These are phyloP conservation scores for Lipomyces sp. DNA, from an alignment of 805 yeast genomes.

Conservation along the genomic window DNA sequence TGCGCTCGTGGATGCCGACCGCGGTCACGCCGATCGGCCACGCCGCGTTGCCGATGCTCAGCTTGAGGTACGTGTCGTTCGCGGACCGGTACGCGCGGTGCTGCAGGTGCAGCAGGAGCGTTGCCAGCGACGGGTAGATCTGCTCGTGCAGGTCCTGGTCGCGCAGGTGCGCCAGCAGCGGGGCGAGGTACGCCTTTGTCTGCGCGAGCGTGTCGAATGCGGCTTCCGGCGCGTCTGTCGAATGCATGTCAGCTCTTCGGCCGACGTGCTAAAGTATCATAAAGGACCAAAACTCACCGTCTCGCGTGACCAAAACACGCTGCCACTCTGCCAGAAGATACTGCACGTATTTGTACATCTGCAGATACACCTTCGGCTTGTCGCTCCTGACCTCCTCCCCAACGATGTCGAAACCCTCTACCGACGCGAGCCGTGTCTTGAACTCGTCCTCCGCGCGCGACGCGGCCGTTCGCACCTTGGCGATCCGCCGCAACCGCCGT, in stretches of 20 bases:
- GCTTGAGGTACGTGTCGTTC: slow-evolving; percentile 64
- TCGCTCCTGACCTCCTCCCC: slow-evolving; percentile 40
- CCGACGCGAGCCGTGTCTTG: slow-evolving; percentile 35
- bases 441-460: slow-evolving; percentile 12
- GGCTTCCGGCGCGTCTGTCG: slow-evolving; percentile 26
- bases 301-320: slow-evolving; percentile 39
- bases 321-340: slow-evolving; percentile 48
- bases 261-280: not conserved
- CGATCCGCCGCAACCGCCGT: slow-evolving; percentile 23
- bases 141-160: slow-evolving; percentile 42
- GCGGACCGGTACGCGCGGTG: slow-evolving; percentile 49
- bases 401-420: slow-evolving; percentile 26
- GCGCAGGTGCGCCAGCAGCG: slow-evolving; percentile 54
- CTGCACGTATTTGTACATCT: slow-evolving; percentile 50
- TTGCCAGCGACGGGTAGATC: slow-evolving; percentile 53
- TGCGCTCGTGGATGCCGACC: slow-evolving; percentile 76
- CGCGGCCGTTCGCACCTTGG: slow-evolving; percentile 28
- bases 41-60: slow-evolving; percentile 82
- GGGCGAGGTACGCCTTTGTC: slow-evolving; percentile 50
- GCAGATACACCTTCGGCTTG: slow-evolving; percentile 38
- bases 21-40: slow-evolving; percentile 88
- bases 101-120: slow-evolving; percentile 62
- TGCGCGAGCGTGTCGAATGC: slow-evolving; percentile 41
- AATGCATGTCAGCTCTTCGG: not conserved
- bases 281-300: slow-evolving; percentile 8